Conservation (phyloP, 257 asterid species). For the Nicotiana benthamiana region DNA sequence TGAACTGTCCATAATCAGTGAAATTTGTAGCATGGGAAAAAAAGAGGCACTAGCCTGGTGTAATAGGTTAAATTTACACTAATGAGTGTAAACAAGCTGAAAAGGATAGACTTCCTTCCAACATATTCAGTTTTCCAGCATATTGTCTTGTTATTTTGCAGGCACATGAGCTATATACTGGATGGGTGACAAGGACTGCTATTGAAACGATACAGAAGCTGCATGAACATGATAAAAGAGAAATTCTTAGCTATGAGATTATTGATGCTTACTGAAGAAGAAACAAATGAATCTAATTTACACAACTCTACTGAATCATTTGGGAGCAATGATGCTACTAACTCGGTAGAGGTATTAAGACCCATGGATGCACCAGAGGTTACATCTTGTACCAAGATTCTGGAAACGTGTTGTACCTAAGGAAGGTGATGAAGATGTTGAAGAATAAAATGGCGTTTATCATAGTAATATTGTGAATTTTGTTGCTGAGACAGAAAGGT, state of each 20-base stretch:
- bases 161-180: slow-evolving; percentile 30
- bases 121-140: not conserved
- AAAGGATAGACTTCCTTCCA: too few species aligned
- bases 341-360: not conserved
- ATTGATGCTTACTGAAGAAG: slow-evolving; percentile 11
- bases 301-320: not conserved
- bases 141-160: slow-evolving; percentile 9
- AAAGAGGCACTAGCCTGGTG: not conserved
- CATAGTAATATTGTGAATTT: not conserved
- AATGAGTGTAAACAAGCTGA: not conserved
- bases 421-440: slow-evolving; percentile 3
- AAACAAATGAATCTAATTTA: slow-evolving; percentile 3
- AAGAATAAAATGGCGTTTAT: not conserved
- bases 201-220: slow-evolving; percentile 38
- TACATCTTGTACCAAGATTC: not conserved
- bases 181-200: slow-evolving; percentile 48
- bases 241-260: slow-evolving; percentile 18
- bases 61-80: not conserved
- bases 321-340: slow-evolving; percentile 6
- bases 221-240: slow-evolving; percentile 35
- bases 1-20: not conserved
- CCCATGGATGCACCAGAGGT: not conserved
- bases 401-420: not conserved
- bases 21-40: not conserved
- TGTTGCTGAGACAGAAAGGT: not conserved